Percentiles rank a stretch among this genome's conserved stretches.
Evolutionary conservation across 345 rosid genomes (phyloP).

Genomic region (Lepidium didymum): DNA sequence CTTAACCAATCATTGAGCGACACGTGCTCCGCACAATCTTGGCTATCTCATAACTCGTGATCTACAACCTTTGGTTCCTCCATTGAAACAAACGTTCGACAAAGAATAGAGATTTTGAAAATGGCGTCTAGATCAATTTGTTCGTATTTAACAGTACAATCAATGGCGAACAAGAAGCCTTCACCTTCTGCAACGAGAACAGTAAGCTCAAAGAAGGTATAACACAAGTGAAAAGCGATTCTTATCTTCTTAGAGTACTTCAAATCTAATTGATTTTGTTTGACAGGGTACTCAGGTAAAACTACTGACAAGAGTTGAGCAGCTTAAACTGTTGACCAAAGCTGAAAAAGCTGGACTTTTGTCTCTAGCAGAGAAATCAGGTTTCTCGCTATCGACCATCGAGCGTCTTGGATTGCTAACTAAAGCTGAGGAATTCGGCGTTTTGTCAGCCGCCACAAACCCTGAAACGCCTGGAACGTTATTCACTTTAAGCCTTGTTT

Average conservation of each 20-base stretch:
- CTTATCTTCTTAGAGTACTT: neutral
- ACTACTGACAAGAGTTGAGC: conserved; percentile 88
- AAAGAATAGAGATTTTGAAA: neutral
- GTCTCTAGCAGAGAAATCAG: conserved; percentile 82
- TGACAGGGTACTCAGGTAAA: conserved; percentile 40
- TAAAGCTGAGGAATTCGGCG: conserved; percentile 84
- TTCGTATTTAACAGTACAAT: conserved; percentile 34
- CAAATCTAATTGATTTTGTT: neutral
- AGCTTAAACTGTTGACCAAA: conserved; percentile 76
- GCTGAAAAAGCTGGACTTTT: conserved; percentile 89
- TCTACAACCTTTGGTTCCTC: conserved; percentile 12
- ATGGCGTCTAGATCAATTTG: conserved; percentile 41
- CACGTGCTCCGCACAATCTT: conserved; percentile 33
- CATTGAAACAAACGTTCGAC: conserved; percentile 1
- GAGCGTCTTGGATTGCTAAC: conserved; percentile 92
- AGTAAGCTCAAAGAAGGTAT: conserved; percentile 48
- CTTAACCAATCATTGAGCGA: neutral
- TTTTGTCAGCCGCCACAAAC: conserved; percentile 82
- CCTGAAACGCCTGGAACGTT: conserved; percentile 66
- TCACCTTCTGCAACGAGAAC: conserved; percentile 44
- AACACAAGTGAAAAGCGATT: neutral
- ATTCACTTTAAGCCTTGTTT: conserved; percentile 51
- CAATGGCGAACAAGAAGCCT: conserved; percentile 75
- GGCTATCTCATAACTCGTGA: neutral
- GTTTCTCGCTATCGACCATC: conserved; percentile 74